phyloP scores from a whole-genome alignment of 139 green algal species.

The Chlamydomonas applanata region DNA sequence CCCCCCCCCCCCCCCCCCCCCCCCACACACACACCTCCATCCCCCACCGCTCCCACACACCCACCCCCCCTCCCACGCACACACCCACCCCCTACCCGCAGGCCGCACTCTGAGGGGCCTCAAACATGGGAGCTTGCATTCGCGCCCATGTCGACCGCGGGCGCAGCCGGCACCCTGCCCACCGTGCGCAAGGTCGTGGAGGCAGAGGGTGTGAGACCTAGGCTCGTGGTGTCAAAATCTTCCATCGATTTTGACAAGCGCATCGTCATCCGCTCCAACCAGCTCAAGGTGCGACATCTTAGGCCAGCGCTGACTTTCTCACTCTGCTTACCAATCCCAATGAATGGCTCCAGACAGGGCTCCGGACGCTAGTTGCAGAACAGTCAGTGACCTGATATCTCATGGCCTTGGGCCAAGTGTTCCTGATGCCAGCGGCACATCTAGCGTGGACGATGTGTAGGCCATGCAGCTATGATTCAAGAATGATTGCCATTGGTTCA shows the following conservation, averaged over 20 bases:
- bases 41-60: no score
- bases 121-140: conserved; percentile 17
- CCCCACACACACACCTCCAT: no score
- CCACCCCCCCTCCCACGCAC: conserved; percentile 10
- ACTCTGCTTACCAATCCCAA: background rate
- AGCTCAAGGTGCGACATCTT: conserved; percentile 36
- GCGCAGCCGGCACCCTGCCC: no score
- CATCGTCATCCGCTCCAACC: conserved; percentile 57
- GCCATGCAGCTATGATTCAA: no score
- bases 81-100: conserved; percentile 9
- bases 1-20: no score
- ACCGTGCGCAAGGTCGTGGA: conserved; percentile 13
- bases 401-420: no score
- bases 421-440: no score
- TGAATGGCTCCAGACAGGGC: background rate
- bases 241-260: conserved; percentile 59
- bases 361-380: no score
- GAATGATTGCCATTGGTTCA: no score
- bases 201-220: conserved; percentile 44
- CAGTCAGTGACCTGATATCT: no score
- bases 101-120: background rate
- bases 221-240: conserved; percentile 53
- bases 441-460: no score
- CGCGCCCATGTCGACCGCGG: background rate
- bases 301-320: no score